Evolutionary conservation across 352 stramenopile genomes (phyloP).

Genomic region (Peronosclerospora sorghi): DNA sequence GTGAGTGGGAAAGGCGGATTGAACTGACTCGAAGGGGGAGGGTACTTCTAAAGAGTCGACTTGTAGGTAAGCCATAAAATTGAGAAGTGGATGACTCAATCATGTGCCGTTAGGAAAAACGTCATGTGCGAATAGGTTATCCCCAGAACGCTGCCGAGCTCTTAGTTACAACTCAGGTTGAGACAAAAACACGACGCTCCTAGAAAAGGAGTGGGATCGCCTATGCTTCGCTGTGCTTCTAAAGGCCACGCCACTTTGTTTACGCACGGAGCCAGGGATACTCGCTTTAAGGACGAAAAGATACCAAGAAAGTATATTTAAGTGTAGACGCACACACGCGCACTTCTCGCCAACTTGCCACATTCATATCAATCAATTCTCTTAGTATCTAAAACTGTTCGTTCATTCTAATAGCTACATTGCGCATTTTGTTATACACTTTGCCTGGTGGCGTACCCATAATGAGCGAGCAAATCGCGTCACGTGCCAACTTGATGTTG

Average conservation of each 20-base stretch:
- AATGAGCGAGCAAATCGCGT: slow-evolving; percentile 84
- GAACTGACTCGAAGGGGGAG: too few species aligned
- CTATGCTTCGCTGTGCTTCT: too few species aligned
- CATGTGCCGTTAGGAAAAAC: too few species aligned
- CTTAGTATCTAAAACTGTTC: slow-evolving; percentile 82
- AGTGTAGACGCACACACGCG: slow-evolving; percentile 9
- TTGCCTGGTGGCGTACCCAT: slow-evolving; percentile 98
- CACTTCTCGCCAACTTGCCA: slow-evolving; percentile 1
- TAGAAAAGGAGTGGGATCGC: neutral
- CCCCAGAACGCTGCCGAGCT: neutral
- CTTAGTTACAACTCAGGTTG: too few species aligned
- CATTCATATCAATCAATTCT: too few species aligned
- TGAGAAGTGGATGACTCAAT: too few species aligned
- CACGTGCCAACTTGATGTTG: slow-evolving; percentile 97
- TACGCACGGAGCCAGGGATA: neutral
- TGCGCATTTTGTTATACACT: slow-evolving; percentile 99
- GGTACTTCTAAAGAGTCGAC: too few species aligned
- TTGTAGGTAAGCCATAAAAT: too few species aligned
- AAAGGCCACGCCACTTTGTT: slow-evolving; percentile 1
- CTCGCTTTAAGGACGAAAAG: slow-evolving; percentile 5
- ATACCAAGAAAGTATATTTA: slow-evolving; percentile 52
- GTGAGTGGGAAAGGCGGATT: too few species aligned
- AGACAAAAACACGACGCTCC: neutral
- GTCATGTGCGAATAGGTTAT: too few species aligned
- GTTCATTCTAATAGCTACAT: slow-evolving; percentile 97